Base-by-base conservation (phyloP, 192 early-diverging fungal genomes). In the Podila clonocystis region DNA sequence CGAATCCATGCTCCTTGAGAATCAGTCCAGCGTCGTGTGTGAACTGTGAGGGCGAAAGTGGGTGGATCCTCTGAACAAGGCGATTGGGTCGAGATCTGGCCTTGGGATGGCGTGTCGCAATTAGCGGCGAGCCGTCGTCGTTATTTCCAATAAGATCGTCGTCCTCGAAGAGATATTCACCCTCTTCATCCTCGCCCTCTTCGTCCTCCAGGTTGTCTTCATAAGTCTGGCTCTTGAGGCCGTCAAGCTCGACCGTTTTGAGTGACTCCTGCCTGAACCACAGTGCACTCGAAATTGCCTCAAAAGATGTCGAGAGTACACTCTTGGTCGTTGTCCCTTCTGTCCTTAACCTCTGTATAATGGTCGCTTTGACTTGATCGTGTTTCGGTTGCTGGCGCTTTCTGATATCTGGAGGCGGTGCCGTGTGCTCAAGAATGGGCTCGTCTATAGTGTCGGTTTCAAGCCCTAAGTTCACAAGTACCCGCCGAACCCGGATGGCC, bases 21-120 rank as follows among this genome's bases (percentile, higher is more conserved):
- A 75, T 22, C n/a, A 75, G 9, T 20, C 65, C 36, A 11, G 73
- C 60, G 11, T 75, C 67, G 24, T 69, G 67, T 7, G 41, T 33
- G 33, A 75, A 59, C n/a, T 64, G 62, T 4, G 67, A 30, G 0
- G 48, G 60, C 0, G 48, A 50, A 24, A 65, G 24, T 15, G 63
- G 19, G 36, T 50, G 36, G 9, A 30, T 26, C 28, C 24, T 4
- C 19, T 65, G 63, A 6, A 24, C 36, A 9, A 45, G 36, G 24
- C 63, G 63, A 4, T 28, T 63, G 3, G 62, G 20, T 11, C 62
- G 62, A 63, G 62, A 22, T 22, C 33, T 33, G 34, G 62, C 20
- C 36, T 34, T 31, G 17, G 20, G 33, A 22, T n/a, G 20, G 2
- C 62, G 30, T 22, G 52, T 55, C n/a, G 24, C 24, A 12, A 24